phyloP scores from a whole-genome alignment of 2,329 filamentous ascomycete genomes.

The Paracoccidioides lutzii region DNA sequence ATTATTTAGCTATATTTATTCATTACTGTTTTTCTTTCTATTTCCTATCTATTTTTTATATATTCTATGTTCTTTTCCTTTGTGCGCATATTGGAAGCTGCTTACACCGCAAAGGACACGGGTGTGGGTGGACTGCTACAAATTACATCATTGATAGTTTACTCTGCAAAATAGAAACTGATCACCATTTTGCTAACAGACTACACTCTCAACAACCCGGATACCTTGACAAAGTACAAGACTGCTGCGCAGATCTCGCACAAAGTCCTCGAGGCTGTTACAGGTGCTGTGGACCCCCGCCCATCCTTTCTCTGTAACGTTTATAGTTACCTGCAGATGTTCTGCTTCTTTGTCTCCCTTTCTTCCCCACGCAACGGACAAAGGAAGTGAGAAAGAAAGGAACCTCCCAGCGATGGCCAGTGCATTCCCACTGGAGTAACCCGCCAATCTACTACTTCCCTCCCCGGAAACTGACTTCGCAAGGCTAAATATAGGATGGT shows the following conservation, averaged over 20 bases:
- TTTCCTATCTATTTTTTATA: no score
- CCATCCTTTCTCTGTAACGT: neutral
- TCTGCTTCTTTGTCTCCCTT: neutral
- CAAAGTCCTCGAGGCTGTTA: constrained; percentile 81
- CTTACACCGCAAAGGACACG: neutral
- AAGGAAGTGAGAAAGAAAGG: neutral
- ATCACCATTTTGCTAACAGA: constrained; percentile 38
- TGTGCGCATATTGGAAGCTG: neutral
- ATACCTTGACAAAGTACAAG: constrained; percentile 99
- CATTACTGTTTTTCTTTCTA: neutral
- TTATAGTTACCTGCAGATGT: constrained; percentile 1
- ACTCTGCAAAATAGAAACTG: neutral
- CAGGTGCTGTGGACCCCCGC: constrained; percentile 32
- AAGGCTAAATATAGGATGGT: constrained; percentile 38
- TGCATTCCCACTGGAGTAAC: neutral
- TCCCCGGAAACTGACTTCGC: constrained; percentile 4
- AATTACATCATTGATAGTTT: constrained; percentile 7
- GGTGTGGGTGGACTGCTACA: neutral
- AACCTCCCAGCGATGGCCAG: neutral
- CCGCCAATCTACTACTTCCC: neutral
- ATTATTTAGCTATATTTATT: neutral
- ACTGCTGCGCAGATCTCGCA: constrained; percentile 88
- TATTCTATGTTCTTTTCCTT: neutral
- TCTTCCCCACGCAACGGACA: neutral
- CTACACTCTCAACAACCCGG: constrained; percentile 79